Evolutionary conservation across 805 yeast genomes (phyloP).

Genomic region (Phaffomyces antillensis): DNA sequence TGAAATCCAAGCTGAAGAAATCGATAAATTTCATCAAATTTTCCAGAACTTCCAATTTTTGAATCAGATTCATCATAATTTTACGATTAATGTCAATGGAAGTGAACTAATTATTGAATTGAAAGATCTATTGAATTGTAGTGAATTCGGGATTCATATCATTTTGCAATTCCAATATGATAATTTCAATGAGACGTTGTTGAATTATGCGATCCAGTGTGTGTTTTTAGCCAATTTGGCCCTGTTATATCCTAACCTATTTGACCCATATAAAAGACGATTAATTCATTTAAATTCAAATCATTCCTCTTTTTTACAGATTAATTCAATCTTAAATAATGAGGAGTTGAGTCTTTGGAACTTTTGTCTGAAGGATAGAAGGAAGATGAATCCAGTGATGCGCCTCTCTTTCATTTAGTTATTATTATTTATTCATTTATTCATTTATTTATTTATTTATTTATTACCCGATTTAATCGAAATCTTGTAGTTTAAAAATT

Average conservation of each 20-base stretch:
- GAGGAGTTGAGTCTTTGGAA: neutral
- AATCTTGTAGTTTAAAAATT: neutral
- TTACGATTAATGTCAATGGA: neutral
- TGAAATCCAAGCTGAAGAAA: neutral
- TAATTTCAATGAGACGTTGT: neutral
- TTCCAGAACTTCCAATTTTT: neutral
- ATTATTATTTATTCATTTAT: too few relatives aligned
- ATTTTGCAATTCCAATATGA: neutral
- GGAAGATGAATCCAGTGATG: neutral
- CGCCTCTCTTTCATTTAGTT: too few relatives aligned
- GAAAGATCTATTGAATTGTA: neutral
- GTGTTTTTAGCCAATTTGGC: neutral
- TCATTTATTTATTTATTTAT: too few relatives aligned
- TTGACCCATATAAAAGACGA: conserved; percentile 1
- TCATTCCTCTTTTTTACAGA: neutral
- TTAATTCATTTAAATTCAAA: neutral
- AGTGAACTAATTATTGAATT: neutral
- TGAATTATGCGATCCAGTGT: neutral
- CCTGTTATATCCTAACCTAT: neutral
- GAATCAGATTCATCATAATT: neutral
- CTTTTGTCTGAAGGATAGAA: neutral
- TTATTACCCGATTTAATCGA: too few relatives aligned
- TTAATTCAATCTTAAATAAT: neutral
- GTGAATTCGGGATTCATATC: neutral
- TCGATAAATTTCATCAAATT: neutral